These are phyloP conservation scores for Jamesozyma piceae DNA, from an alignment of 805 yeast species.

Conservation along the genomic window DNA sequence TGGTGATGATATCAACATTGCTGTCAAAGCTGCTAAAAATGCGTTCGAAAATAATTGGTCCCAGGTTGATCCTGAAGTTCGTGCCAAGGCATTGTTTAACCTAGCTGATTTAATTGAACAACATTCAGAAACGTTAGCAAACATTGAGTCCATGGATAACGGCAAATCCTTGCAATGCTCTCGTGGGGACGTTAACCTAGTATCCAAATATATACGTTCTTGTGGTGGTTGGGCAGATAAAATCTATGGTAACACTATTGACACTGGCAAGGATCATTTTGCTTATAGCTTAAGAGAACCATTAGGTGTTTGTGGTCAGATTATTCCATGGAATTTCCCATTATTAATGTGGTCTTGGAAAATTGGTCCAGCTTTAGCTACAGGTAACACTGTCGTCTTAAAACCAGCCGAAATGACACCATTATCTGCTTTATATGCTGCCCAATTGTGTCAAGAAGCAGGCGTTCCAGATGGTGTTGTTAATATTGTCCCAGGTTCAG, in stretches of 20 bases:
- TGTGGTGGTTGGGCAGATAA: constrained; percentile 92
- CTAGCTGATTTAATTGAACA: constrained; percentile 72
- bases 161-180: constrained; percentile 75
- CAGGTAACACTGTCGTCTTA: constrained; percentile 81
- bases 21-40: constrained; percentile 74
- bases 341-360: constrained; percentile 91
- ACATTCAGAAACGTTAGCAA: constrained; percentile 61
- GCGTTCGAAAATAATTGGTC: constrained; percentile 81
- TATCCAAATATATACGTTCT: constrained; percentile 63
- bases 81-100: constrained; percentile 55
- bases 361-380: constrained; percentile 83
- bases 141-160: constrained; percentile 78
- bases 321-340: constrained; percentile 97
- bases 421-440: constrained; percentile 70
- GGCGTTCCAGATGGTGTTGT: constrained; percentile 89
- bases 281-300: constrained; percentile 82
- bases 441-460: constrained; percentile 62
- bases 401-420: constrained; percentile 93
- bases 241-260: constrained; percentile 63
- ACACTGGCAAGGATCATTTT: constrained; percentile 66
- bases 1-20: constrained; percentile 70
- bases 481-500: constrained; percentile 80
- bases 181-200: constrained; percentile 64
- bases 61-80: constrained; percentile 51
- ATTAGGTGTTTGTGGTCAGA: constrained; percentile 89